Evolutionary conservation across 257 asterid genomes (phyloP).

Genomic region (Rhazya stricta): DNA sequence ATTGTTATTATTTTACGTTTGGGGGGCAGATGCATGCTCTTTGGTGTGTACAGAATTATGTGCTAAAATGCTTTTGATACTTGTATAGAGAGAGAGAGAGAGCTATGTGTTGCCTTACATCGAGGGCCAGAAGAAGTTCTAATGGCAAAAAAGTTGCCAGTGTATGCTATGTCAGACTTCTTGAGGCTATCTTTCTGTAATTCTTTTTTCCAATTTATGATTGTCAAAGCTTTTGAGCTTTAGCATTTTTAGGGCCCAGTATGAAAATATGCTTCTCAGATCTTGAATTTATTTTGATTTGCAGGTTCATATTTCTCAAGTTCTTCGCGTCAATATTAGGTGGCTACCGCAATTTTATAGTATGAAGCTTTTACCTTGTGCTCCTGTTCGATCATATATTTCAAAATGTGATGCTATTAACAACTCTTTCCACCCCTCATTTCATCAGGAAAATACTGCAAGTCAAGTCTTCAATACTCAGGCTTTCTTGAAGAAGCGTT

Average conservation of each 20-base stretch:
- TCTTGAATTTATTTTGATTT: constrained; percentile 27
- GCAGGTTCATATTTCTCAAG: constrained; percentile 83
- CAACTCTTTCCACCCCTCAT: constrained; percentile 18
- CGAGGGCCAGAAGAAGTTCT: not conserved
- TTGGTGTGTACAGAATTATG: not conserved
- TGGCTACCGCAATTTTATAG: constrained; percentile 96
- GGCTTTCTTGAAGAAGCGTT: constrained; percentile 89
- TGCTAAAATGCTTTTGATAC: not conserved
- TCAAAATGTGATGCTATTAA: constrained; percentile 22
- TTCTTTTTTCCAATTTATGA: not conserved
- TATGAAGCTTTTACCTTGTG: constrained; percentile 44
- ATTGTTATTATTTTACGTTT: too few species aligned
- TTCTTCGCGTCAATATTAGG: constrained; percentile 89
- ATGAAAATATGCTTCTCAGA: constrained; percentile 15
- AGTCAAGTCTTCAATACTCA: constrained; percentile 80
- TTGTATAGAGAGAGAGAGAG: not conserved
- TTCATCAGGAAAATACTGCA: constrained; percentile 74
- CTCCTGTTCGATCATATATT: constrained; percentile 21
- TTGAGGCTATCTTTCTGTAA: not conserved
- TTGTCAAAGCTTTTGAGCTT: not conserved
- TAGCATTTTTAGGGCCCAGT: not conserved
- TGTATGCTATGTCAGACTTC: not conserved
- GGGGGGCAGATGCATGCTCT: too few species aligned
- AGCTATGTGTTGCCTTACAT: not conserved
- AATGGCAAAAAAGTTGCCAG: not conserved